Percentiles rank a stretch among this genome's conserved stretches.
Evolutionary conservation across 208 protist genomes (phyloP).

Genomic region (Leishmania mexicana): DNA sequence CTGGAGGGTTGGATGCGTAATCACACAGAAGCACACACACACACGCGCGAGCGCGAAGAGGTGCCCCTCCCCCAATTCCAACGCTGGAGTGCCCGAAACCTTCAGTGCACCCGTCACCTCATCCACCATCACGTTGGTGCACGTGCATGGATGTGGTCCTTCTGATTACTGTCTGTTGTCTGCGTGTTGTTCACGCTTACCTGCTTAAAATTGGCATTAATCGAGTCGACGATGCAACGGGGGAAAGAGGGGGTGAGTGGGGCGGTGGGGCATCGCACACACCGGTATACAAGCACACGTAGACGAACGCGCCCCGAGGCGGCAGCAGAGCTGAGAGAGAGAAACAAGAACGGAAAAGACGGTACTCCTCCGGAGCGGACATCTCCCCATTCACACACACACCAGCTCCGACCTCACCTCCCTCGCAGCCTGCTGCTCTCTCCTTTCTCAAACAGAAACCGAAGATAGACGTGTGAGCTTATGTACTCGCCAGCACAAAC

Average conservation of each 20-base stretch:
- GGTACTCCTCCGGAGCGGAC: neutral
- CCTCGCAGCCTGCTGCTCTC: too few species aligned
- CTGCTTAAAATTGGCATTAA: neutral
- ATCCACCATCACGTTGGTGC: neutral
- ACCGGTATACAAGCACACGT: neutral
- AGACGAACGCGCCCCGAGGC: neutral
- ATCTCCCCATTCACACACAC: neutral
- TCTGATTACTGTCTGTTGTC: neutral
- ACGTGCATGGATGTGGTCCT: neutral
- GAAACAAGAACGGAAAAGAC: slow-evolving; percentile 6
- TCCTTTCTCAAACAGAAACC: neutral
- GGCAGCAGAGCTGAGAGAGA: slow-evolving; percentile 15
- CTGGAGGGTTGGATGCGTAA: neutral
- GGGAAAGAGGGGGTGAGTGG: neutral
- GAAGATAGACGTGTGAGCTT: neutral
- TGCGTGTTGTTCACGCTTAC: neutral
- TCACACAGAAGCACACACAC: neutral
- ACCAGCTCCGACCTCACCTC: neutral
- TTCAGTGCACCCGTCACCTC: neutral
- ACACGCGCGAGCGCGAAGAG: neutral
- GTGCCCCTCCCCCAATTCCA: neutral
- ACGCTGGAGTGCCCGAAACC: neutral
- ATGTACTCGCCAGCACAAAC: neutral
- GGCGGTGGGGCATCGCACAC: neutral
- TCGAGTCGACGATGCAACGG: neutral